A percentile compares a stretch with the other conserved stretches of the same genome.
phyloP scores from a whole-genome alignment of 192 early-diverging fungal species.

The Entomortierella lignicola region DNA sequence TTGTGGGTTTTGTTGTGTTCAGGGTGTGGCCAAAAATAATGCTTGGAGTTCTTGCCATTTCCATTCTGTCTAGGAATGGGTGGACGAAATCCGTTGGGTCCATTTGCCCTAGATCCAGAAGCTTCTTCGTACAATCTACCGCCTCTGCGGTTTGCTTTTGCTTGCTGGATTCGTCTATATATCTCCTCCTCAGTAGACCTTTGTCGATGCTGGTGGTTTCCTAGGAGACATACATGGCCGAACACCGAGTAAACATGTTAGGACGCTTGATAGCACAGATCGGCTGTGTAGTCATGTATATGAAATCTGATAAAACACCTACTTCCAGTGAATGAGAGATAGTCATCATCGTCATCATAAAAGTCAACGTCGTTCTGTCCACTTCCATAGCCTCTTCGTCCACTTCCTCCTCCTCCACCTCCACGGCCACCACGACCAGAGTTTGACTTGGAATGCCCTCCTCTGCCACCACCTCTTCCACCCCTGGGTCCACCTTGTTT shows the following conservation, averaged over 20 bases:
- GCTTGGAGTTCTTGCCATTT: constrained; percentile 53
- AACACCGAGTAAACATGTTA: neutral
- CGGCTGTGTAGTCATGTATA: neutral
- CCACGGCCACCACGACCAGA: constrained; percentile 18
- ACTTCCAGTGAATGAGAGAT: constrained; percentile 19
- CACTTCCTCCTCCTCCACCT: neutral
- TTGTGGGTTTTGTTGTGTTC: constrained; percentile 14
- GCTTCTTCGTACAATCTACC: constrained; percentile 7
- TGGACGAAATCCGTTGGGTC: constrained; percentile 6
- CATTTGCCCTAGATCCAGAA: constrained; percentile 2
- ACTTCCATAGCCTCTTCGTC: constrained; percentile 1
- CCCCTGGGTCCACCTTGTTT: constrained; percentile 23
- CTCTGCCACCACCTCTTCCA: constrained; percentile 22
- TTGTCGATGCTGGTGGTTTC: constrained; percentile 28
- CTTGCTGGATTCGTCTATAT: constrained; percentile 28
- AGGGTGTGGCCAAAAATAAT: constrained; percentile 34
- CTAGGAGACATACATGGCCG: constrained; percentile 9
- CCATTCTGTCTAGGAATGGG: constrained; percentile 29
- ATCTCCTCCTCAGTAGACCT: constrained; percentile 26
- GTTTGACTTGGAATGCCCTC: constrained; percentile 9
- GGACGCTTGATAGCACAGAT: neutral
- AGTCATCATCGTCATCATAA: constrained; percentile 40
- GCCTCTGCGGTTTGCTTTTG: constrained; percentile 15
- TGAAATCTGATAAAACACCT: neutral
- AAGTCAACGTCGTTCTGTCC: constrained; percentile 11